Conservation (phyloP, 805 yeast species). For the Candida verbasci region DNA sequence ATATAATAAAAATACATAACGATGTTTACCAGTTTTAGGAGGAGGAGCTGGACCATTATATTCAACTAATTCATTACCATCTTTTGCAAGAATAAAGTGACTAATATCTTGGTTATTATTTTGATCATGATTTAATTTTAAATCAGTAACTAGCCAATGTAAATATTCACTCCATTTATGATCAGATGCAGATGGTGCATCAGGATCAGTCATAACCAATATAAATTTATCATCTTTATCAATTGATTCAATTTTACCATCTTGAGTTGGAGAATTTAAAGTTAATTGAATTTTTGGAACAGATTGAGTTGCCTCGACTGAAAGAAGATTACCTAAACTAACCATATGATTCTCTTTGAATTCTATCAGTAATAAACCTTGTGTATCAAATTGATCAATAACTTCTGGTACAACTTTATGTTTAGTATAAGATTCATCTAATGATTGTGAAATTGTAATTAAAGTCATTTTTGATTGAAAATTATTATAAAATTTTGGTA, state of each 20-base stretch:
- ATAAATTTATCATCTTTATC: conserved; percentile 55
- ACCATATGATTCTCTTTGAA: conserved; percentile 62
- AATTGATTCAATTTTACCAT: conserved; percentile 36
- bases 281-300: conserved; percentile 66
- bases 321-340: conserved; percentile 72
- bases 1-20: conserved; percentile 74
- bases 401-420: conserved; percentile 52
- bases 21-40: conserved; percentile 75
- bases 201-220: conserved; percentile 85
- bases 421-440: conserved; percentile 46
- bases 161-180: conserved; percentile 85
- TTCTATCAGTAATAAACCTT: conserved; percentile 59
- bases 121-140: conserved; percentile 41
- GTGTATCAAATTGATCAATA: conserved; percentile 43
- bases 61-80: conserved; percentile 42
- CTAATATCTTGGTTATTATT: conserved; percentile 19
- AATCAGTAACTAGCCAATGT: conserved; percentile 64
- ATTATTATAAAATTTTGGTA: not conserved
- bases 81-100: conserved; percentile 27
- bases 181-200: conserved; percentile 82
- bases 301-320: conserved; percentile 62
- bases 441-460: conserved; percentile 51
- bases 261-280: conserved; percentile 43
- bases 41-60: conserved; percentile 93
- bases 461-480: conserved; percentile 31